These are phyloP conservation scores for Centella asiatica DNA, from an alignment of 129 eudicot species.

Conservation along the genomic window DNA sequence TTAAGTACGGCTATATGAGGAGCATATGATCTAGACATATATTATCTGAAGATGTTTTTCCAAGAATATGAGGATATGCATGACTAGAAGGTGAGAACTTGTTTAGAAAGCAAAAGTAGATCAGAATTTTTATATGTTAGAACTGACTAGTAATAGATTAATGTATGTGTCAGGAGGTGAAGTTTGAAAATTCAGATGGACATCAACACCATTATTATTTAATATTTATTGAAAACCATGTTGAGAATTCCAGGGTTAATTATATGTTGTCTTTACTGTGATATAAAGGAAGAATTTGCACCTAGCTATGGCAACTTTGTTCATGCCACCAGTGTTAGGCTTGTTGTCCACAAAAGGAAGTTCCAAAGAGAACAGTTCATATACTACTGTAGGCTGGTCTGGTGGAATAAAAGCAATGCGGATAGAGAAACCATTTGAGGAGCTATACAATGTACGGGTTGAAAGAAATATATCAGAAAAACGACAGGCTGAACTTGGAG, in stretches of 20 bases:
- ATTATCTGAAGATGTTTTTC: too few species aligned
- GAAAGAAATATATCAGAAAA: constrained; percentile 64
- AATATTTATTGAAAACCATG: background rate
- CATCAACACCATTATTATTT: background rate
- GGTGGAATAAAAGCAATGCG: constrained; percentile 38
- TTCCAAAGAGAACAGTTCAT: constrained; percentile 15
- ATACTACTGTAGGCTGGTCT: constrained; percentile 8
- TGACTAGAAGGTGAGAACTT: too few species aligned
- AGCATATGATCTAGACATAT: too few species aligned
- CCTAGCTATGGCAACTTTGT: constrained; percentile 42
- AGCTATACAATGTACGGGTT: constrained; percentile 69
- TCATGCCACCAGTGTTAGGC: constrained; percentile 31
- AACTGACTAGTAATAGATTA: too few species aligned
- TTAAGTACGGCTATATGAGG: too few species aligned
- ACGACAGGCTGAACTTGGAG: constrained; percentile 70
- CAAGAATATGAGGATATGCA: too few species aligned
- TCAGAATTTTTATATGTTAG: too few species aligned
- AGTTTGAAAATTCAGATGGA: too few species aligned
- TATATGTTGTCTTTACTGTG: background rate
- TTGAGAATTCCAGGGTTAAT: background rate
- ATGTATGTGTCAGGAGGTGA: too few species aligned
- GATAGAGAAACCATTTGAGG: constrained; percentile 71
- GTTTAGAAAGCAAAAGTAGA: too few species aligned
- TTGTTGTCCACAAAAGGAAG: constrained; percentile 19
- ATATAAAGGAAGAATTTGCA: constrained; percentile 17